Conservation (phyloP, 768 basidiomycete genomes). For the Pluteus cervinus region DNA sequence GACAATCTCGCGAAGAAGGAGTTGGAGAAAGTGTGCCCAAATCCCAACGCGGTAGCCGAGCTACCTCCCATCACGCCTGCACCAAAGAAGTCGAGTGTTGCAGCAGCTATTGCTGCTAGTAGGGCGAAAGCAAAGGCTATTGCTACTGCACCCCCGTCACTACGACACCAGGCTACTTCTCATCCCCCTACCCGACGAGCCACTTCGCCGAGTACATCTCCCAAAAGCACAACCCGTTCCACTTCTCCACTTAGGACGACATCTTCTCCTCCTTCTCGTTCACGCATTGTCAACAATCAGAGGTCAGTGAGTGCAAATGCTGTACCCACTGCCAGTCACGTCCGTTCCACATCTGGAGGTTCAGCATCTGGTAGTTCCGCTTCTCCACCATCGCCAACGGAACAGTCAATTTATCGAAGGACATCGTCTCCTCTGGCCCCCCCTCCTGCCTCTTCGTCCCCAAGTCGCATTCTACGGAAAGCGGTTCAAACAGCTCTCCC, state of each 20-base stretch:
- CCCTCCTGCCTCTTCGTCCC: constrained; percentile 20
- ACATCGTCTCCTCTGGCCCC: constrained; percentile 49
- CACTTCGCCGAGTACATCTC: constrained; percentile 35
- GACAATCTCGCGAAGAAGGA: constrained; percentile 72
- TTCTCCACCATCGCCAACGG: constrained; percentile 39
- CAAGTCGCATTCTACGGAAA: constrained; percentile 31
- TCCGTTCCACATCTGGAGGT: constrained; percentile 36
- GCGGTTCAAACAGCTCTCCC: constrained; percentile 31
- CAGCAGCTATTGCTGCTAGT: constrained; percentile 86
- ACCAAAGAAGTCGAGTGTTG: constrained; percentile 74
- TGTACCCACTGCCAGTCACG: no score
- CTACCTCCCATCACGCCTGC: constrained; percentile 44
- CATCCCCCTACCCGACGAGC: constrained; percentile 41
- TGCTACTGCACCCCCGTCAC: constrained; percentile 72
- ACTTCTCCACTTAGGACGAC: constrained; percentile 45
- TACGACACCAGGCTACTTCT: constrained; percentile 80
- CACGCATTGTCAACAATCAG: constrained; percentile 37
- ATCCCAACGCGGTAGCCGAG: constrained; percentile 36
- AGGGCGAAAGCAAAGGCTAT: constrained; percentile 83
- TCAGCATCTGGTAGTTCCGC: constrained; percentile 30
- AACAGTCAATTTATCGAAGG: constrained; percentile 31
- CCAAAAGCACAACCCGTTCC: constrained; percentile 33
- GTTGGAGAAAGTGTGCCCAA: constrained; percentile 80
- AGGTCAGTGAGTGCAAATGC: constrained; percentile 38
- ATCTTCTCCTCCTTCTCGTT: constrained; percentile 36